phyloP scores from a whole-genome alignment of 306 rosid genomes.

The Biancaea sappan region DNA sequence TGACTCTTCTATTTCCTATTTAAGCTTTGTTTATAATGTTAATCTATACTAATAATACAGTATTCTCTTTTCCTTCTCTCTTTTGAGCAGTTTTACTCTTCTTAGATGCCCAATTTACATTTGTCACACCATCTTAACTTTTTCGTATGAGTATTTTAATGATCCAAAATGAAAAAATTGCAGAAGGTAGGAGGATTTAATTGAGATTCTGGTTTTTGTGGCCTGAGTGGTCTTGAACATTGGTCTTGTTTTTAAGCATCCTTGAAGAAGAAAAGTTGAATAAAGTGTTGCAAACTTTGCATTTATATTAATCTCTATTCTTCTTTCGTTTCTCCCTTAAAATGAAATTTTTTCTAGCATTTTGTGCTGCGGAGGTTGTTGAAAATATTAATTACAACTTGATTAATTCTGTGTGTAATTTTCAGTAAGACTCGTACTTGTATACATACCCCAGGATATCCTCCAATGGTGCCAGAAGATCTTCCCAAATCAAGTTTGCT shows the following conservation, averaged over 20 bases:
- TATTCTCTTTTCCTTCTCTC: background rate
- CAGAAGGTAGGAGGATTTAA: background rate
- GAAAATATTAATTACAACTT: slow-evolving; percentile 28
- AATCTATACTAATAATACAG: background rate
- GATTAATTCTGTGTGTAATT: slow-evolving; percentile 15
- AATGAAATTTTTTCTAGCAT: background rate
- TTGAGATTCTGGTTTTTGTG: background rate
- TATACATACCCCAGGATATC: slow-evolving; percentile 74
- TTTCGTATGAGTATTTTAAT: background rate
- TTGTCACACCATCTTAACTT: background rate
- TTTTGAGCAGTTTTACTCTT: background rate
- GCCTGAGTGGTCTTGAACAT: background rate
- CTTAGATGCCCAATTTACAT: background rate
- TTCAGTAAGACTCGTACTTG: slow-evolving; percentile 93
- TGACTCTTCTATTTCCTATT: background rate
- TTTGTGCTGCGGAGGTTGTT: background rate
- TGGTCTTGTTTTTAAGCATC: background rate
- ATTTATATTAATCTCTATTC: background rate
- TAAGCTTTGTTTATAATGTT: background rate
- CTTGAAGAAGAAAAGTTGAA: slow-evolving; percentile 17
- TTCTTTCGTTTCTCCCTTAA: background rate
- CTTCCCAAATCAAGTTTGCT: slow-evolving; percentile 54
- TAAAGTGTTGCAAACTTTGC: background rate
- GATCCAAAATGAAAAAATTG: background rate
- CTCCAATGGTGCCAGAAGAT: slow-evolving; percentile 69